Base-by-base conservation (phyloP, 2,329 filamentous ascomycete species). In the Xylaria sp. region DNA sequence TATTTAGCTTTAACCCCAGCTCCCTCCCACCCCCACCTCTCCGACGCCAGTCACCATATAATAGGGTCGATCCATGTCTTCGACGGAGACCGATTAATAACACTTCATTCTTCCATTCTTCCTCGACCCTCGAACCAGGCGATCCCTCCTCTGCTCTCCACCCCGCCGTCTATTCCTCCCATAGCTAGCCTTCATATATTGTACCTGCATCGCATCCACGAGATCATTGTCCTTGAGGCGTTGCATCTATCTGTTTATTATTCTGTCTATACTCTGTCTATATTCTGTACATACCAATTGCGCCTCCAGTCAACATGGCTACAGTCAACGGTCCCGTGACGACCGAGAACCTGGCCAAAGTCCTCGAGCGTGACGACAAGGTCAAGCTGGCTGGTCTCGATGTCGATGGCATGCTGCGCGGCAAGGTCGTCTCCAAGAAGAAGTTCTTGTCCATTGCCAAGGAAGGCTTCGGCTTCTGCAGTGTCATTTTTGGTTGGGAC, bases 401-500 rank as follows among this genome's bases (percentile, higher is more conserved):
- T 71, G 85, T 89, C 53, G 90, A 93, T 69, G 90, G 90, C 59
- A 81, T 89, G 55, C 76, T 92, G 54, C 87, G 90, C 42, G 90
- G 90, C 54, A 93, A 93, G 75, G 80, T 93, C 59, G 85, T 93
- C 74, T 87, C 88, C 65, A 92, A 92, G 79, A 87, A 86, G 72
- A 93, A 94, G 76, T 93, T 93, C 73, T 76, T 92, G 34, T 88
- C 87, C 4, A 84, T 92, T 55, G 85, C 85, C 4, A 76, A 84
- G 60, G 83, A 87, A 58, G 90, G 90, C 19, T 93, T 93, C 66
- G 90, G 90, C 16, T 92, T 93, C 78, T 92, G 90, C 77, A 91
- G 87, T 11, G 89, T 92, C 59, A 83, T 92, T 66, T 93, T 92
- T 70, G 89, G 90, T 68, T 93, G 90, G 90, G 90, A 93, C 70